Conservation (phyloP, 2,329 filamentous ascomycete genomes). For the Colletotrichum lupini region DNA sequence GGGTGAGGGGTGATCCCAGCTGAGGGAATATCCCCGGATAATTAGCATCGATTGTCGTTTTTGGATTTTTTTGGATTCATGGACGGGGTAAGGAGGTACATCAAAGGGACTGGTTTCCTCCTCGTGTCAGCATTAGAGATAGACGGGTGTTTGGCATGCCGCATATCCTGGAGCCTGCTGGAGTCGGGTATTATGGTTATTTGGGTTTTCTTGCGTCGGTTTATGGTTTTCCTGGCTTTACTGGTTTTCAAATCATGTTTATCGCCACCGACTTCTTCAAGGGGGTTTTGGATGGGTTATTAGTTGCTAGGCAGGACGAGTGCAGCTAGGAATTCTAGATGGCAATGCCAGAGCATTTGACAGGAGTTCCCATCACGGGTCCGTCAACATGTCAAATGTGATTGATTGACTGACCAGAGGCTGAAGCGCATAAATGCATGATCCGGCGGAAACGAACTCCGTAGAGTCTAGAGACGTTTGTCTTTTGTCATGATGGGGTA, state of each 20-base stretch:
- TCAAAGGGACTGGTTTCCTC: conserved; percentile 10
- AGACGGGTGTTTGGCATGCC: conserved; percentile 1
- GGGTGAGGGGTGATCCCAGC: background rate
- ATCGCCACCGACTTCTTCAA: background rate
- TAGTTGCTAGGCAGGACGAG: background rate
- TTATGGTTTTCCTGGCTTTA: background rate
- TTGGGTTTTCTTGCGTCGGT: conserved; percentile 12
- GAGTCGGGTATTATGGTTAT: conserved; percentile 29
- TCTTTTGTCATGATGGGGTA: background rate
- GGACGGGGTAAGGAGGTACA: background rate
- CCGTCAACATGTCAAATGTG: background rate
- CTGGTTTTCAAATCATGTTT: conserved; percentile 4
- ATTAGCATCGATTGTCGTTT: conserved; percentile 12
- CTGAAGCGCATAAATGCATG: conserved; percentile 26
- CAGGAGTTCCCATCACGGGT: conserved; percentile 2
- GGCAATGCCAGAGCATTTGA: background rate
- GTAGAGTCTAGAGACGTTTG: background rate
- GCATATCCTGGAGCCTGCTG: conserved; percentile 31
- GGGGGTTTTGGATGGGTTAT: background rate
- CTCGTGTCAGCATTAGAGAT: conserved; percentile 26
- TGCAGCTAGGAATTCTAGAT: background rate
- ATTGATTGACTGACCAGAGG: background rate
- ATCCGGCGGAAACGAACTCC: conserved; percentile 11
- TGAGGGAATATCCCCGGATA: conserved; percentile 1
- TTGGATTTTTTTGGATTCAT: background rate